These are phyloP conservation scores for Yamadazyma buinensis DNA, from an alignment of 1,139 yeast genomes.

Conservation along the genomic window DNA sequence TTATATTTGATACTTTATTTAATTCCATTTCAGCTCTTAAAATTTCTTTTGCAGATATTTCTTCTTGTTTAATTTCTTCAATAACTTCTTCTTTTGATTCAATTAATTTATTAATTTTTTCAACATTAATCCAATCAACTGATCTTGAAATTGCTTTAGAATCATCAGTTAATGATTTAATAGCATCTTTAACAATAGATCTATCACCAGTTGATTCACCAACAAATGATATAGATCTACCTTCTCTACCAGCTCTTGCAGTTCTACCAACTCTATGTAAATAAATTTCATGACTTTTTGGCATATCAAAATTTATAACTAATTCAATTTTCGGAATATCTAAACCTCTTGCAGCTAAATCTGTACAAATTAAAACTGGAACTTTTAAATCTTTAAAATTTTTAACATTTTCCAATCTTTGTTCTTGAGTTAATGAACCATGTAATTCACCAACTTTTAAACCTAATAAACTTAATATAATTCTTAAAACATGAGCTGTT, in stretches of 20 bases:
- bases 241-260: conserved; percentile 98
- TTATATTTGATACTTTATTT: conserved; percentile 76
- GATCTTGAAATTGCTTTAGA: conserved; percentile 75
- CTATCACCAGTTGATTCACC: conserved; percentile 88
- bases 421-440: conserved; percentile 93
- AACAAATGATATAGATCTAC: conserved; percentile 87
- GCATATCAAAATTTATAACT: conserved; percentile 94
- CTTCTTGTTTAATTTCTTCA: conserved; percentile 81
- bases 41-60: conserved; percentile 81
- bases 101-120: conserved; percentile 57
- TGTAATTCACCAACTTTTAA: conserved; percentile 88
- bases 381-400: conserved; percentile 78
- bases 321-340: conserved; percentile 97
- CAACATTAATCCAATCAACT: conserved; percentile 84
- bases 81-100: conserved; percentile 57
- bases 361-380: conserved; percentile 91
- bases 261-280: conserved; percentile 99
- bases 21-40: conserved; percentile 89
- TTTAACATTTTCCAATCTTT: conserved; percentile 79
- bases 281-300: conserved; percentile 84
- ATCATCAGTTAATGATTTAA: conserved; percentile 51
- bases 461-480: conserved; percentile 82
- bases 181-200: conserved; percentile 81
- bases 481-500: conserved; percentile 80
- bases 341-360: conserved; percentile 97